A percentile compares a stretch with the other conserved stretches of the same genome.
phyloP scores from a whole-genome alignment of 31 red algal genomes.

The Odonthalia washingtoniensis region DNA sequence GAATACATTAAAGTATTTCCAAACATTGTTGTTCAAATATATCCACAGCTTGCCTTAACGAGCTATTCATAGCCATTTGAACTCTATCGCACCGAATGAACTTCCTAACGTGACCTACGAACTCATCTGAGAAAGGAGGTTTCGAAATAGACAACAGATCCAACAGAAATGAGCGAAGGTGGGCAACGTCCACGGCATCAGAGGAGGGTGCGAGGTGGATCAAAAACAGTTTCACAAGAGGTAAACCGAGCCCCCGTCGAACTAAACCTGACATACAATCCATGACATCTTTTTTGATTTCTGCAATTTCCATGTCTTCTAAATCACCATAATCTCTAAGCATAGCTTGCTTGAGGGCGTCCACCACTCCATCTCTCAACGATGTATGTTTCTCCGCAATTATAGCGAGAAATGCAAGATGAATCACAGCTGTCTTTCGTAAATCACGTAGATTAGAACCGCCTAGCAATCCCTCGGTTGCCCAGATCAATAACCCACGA shows the following conservation, averaged over 20 bases:
- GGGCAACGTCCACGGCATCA: not conserved
- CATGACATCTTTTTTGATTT: not conserved
- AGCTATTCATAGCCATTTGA: too few species aligned
- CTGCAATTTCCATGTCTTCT: constrained; percentile 1
- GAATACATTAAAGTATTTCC: too few species aligned
- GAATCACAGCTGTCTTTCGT: not conserved
- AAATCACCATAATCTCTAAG: not conserved
- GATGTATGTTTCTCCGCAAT: not conserved
- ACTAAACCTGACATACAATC: not conserved
- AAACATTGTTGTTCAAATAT: too few species aligned
- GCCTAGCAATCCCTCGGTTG: not conserved
- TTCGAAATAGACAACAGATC: not conserved
- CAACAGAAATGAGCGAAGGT: not conserved
- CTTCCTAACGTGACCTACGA: too few species aligned
- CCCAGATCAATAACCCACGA: constrained; percentile 11
- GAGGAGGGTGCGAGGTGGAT: not conserved
- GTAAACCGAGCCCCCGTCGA: not conserved
- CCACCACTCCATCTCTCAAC: not conserved
- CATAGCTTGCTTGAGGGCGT: not conserved
- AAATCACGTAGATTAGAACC: constrained; percentile 4
- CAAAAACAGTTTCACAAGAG: not conserved
- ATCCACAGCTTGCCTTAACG: too few species aligned
- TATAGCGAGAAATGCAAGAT: constrained; percentile 1
- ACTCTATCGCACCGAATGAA: too few species aligned
- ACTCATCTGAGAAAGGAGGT: not conserved